These are phyloP conservation scores for Pisolithus tinctorius DNA, from an alignment of 768 basidiomycete genomes.

Conservation along the genomic window DNA sequence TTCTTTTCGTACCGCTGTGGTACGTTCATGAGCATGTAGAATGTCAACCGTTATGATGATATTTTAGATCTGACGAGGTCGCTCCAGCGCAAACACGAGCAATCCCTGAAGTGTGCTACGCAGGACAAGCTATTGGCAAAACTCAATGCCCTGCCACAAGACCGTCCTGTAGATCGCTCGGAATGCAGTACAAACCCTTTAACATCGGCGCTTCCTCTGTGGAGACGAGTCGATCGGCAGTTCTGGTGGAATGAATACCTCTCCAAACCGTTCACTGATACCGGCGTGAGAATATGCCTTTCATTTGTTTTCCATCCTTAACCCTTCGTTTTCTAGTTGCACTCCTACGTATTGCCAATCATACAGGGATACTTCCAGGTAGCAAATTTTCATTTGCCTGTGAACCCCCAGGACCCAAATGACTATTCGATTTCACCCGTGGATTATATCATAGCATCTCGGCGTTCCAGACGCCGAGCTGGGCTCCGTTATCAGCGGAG, in stretches of 20 bases:
- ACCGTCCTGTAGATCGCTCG: conserved; percentile 16
- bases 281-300: conserved; percentile 51
- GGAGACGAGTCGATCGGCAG: conserved; percentile 82
- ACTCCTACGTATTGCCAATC: conserved; percentile 82
- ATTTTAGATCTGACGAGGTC: conserved; percentile 73
- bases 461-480: conserved; percentile 83
- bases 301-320: background rate
- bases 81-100: conserved; percentile 72
- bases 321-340: conserved; percentile 41
- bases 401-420: conserved; percentile 29
- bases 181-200: conserved; percentile 43
- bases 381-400: conserved; percentile 57
- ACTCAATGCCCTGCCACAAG: conserved; percentile 44
- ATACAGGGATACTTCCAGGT: conserved; percentile 92
- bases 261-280: conserved; percentile 76
- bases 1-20: conserved; percentile 87
- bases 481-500: conserved; percentile 92
- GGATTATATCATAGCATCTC: conserved; percentile 78
- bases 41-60: background rate
- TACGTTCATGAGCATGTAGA: conserved; percentile 23
- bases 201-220: conserved; percentile 70
- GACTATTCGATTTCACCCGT: conserved; percentile 38
- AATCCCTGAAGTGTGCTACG: conserved; percentile 47
- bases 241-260: conserved; percentile 98
- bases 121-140: conserved; percentile 55